A percentile compares a stretch with the other conserved stretches of the same genome.
phyloP scores from a whole-genome alignment of 805 yeast species.

The Phaffomyces opuntiae region DNA sequence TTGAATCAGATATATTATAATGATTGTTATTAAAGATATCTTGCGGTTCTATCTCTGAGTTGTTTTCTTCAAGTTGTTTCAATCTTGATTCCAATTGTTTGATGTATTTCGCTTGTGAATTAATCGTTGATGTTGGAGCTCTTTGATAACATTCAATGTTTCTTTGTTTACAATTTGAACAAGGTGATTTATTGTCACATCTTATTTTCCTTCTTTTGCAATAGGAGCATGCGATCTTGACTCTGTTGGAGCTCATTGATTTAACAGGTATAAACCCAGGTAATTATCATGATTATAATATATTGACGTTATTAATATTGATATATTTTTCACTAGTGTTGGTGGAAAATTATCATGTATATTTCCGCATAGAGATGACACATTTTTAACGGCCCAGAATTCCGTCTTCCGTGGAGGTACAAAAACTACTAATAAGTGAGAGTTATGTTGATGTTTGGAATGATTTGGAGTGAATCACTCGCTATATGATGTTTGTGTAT shows the following conservation, averaged over 20 bases:
- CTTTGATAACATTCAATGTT: background rate
- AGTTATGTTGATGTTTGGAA: too few relatives aligned
- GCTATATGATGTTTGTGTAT: too few relatives aligned
- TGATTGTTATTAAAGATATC: constrained; percentile 5
- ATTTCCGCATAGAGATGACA: too few relatives aligned
- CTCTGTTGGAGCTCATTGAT: background rate
- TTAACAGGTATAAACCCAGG: too few relatives aligned
- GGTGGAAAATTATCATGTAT: too few relatives aligned
- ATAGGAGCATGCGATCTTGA: background rate
- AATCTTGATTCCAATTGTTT: constrained; percentile 34
- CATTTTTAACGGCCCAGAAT: too few relatives aligned
- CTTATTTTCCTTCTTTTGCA: background rate
- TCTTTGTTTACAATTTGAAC: background rate
- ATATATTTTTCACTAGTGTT: too few relatives aligned
- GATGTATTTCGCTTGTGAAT: constrained; percentile 17
- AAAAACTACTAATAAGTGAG: too few relatives aligned
- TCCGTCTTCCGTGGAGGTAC: too few relatives aligned
- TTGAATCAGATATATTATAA: constrained; percentile 27
- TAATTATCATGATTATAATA: too few relatives aligned
- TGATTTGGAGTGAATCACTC: too few relatives aligned
- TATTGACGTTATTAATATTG: too few relatives aligned
- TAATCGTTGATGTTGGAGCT: background rate
- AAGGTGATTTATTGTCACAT: background rate
- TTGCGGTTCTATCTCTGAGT: constrained; percentile 13
- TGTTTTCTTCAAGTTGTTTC: constrained; percentile 31